A percentile compares a stretch with the other conserved stretches of the same genome.
Evolutionary conservation across 495 filamentous ascomycete species (phyloP).

Genomic region (Xylaria intraflava): DNA sequence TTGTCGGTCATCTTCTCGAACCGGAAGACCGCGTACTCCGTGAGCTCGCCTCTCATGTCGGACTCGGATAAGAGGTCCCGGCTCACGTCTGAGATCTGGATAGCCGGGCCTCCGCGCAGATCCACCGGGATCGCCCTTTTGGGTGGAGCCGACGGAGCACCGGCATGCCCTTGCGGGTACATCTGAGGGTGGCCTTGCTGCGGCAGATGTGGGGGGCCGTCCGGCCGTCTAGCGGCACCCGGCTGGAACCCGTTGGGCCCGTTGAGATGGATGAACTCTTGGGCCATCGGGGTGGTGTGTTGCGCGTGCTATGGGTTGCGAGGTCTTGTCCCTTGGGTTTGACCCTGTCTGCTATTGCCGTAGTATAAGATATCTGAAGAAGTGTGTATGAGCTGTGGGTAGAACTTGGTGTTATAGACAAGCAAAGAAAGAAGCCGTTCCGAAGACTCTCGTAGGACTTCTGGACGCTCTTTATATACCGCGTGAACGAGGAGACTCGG

Average conservation of each 20-base stretch:
- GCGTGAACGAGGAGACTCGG: too few relatives aligned
- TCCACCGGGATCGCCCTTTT: background rate
- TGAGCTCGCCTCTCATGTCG: constrained; percentile 25
- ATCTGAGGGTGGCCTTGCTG: constrained; percentile 1
- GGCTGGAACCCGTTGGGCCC: constrained; percentile 1
- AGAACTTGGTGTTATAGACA: too few relatives aligned
- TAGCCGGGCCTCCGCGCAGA: constrained; percentile 3
- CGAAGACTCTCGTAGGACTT: background rate
- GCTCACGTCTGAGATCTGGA: constrained; percentile 21
- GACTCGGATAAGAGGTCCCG: constrained; percentile 13
- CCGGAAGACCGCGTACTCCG: constrained; percentile 26
- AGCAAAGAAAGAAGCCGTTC: background rate
- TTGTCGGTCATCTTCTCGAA: constrained; percentile 23
- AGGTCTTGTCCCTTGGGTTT: too few relatives aligned
- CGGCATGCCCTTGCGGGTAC: background rate
- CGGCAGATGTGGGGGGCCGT: background rate
- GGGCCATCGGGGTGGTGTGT: background rate
- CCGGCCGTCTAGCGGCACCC: background rate
- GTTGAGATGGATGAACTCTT: background rate
- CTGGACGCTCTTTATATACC: background rate
- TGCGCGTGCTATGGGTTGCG: too few relatives aligned
- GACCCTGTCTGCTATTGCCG: too few relatives aligned
- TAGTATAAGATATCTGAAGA: too few relatives aligned
- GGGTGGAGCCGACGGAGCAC: background rate
- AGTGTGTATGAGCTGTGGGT: background rate